Base-by-base conservation (phyloP, 306 rosid genomes). In the Potentilla sterilis region DNA sequence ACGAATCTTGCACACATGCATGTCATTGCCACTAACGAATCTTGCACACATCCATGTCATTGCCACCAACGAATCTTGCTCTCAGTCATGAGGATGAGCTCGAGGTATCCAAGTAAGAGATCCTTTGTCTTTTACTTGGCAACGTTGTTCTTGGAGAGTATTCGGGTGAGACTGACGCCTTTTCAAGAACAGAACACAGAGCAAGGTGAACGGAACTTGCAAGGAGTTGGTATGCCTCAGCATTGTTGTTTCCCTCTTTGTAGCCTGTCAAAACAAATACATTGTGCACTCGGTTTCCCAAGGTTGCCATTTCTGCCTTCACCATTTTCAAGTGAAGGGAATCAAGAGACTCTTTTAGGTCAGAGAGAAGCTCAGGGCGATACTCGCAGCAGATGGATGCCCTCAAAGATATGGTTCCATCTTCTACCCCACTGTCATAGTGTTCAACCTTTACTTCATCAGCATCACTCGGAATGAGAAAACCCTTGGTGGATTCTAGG, bases 371-470 rank as follows among this genome's bases (percentile, higher is more conserved):
- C 81, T 92, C 93, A 4, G 95, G 83, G 40, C 81, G 79, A 81
- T 86, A 88, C 63, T 91, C 93, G 52, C 91, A 90, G 70, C 95
- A 94, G 8, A 94, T 28, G 14, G 95, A 83, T 81, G 92, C 97
- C 78, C 41, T 87, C 83, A 87, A 86, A 58, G 85, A 85, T 68
- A 77, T 21, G 51, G 81, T 76, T 81, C 85, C 84, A 43, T 87
- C 75, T 48, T 42, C 86, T 80, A 44, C 79, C 57, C 71, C 84
- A 28, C 18, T 44, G 34, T 79, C 73, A 37, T 61, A 85, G 63
- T 83, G 89, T 84, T 88, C 97, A 40, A 94, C 90, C 76, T 74
- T 85, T 72, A 94, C 88, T 87, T 92, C 94, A 74, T 94, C 97
- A 19, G 75, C 46, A 70, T 94, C 98, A 79, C n/a, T 82, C 62